phyloP scores from a whole-genome alignment of 2,329 filamentous ascomycete species.

The Sporothrix euskadiensis region DNA sequence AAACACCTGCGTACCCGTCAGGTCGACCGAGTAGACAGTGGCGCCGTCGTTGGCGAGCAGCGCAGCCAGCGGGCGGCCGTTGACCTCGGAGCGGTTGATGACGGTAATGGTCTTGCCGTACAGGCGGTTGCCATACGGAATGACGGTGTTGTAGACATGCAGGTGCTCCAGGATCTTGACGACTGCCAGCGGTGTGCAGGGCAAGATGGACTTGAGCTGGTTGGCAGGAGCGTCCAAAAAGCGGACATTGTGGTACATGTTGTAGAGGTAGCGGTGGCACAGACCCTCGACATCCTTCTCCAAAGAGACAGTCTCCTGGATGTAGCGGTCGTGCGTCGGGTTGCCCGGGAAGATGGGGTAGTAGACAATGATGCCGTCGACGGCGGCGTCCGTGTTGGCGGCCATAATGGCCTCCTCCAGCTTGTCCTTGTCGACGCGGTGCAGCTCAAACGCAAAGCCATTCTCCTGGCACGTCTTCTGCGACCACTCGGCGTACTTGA shows the following conservation, averaged over 20 bases:
- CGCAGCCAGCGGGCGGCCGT: conserved; percentile 87
- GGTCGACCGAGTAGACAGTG: conserved; percentile 90
- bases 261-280: conserved; percentile 91
- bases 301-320: conserved; percentile 89
- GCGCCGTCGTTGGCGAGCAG: conserved; percentile 95
- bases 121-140: conserved; percentile 88
- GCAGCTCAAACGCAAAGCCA: conserved; percentile 86
- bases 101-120: conserved; percentile 95
- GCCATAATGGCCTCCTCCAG: conserved; percentile 86
- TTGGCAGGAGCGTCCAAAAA: conserved; percentile 80
- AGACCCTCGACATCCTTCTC: conserved; percentile 95
- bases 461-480: conserved; percentile 95
- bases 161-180: conserved; percentile 97
- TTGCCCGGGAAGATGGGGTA: conserved; percentile 89
- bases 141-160: conserved; percentile 92
- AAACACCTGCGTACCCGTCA: conserved; percentile 89
- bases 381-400: conserved; percentile 73
- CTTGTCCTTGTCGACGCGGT: conserved; percentile 78
- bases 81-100: conserved; percentile 94
- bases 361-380: conserved; percentile 95
- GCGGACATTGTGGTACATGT: conserved; percentile 99
- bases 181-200: conserved; percentile 92
- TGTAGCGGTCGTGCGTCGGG: conserved; percentile 85
- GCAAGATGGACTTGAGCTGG: conserved; percentile 84
- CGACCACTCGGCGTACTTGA: conserved; percentile 96